A percentile compares a stretch with the other conserved stretches of the same genome.
These are phyloP conservation scores for Eimeria falciformis DNA, from an alignment of 169 alveolate species.

Conservation along the genomic window DNA sequence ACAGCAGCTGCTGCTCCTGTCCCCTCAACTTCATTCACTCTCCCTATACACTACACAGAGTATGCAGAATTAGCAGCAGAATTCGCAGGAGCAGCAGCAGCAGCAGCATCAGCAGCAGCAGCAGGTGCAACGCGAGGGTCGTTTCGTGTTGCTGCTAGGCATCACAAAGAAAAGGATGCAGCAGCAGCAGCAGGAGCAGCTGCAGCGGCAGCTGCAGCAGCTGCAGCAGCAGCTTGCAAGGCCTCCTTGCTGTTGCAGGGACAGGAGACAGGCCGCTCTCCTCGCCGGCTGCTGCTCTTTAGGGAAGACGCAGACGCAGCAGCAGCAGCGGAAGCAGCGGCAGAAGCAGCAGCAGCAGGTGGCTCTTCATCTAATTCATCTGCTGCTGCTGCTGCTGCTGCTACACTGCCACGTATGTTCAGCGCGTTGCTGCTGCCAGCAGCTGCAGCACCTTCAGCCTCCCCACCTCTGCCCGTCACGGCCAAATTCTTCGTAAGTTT, in stretches of 20 bases:
- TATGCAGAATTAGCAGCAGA: no score
- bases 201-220: constrained; percentile 14
- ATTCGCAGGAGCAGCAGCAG: not conserved
- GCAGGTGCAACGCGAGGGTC: not conserved
- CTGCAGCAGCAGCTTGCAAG: not conserved
- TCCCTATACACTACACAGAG: not conserved
- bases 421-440: constrained; percentile 11
- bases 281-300: constrained; percentile 36
- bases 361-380: not conserved
- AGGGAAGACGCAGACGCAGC: constrained; percentile 17
- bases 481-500: constrained; percentile 14
- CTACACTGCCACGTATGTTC: constrained; percentile 24
- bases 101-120: not conserved
- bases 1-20: constrained; percentile 6
- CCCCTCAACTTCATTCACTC: not conserved
- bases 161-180: not conserved
- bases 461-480: constrained; percentile 2
- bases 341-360: not conserved
- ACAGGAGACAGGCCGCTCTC: constrained; percentile 14
- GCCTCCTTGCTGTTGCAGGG: constrained; percentile 25
- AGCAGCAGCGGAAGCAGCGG: not conserved
- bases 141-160: not conserved
- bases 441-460: not conserved
- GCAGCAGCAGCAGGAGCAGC: constrained; percentile 23
- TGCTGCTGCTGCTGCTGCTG: constrained; percentile 18